These are phyloP conservation scores for Dittrichia graveolens DNA, from an alignment of 129 eudicot genomes.

Conservation along the genomic window DNA sequence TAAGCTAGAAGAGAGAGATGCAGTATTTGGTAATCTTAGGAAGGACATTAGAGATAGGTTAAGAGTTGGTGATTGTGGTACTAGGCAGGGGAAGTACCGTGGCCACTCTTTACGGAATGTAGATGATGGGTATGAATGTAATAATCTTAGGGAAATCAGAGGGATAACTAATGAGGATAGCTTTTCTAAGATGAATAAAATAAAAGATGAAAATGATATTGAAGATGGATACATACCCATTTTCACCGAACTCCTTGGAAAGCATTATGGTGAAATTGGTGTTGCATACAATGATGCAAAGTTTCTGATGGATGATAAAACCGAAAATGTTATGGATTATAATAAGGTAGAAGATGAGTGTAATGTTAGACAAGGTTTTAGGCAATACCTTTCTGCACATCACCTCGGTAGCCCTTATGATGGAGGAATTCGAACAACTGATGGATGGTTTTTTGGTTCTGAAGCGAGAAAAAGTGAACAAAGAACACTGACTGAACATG, in stretches of 20 bases:
- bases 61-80: conserved; percentile 10
- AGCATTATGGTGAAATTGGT: conserved; percentile 27
- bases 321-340: conserved; percentile 26
- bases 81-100: conserved; percentile 19
- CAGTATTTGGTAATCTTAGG: conserved; percentile 34
- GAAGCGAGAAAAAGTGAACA: conserved; percentile 26
- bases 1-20: conserved; percentile 9
- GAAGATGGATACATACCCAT: conserved; percentile 20
- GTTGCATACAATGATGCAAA: conserved; percentile 10
- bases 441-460: conserved; percentile 11
- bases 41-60: conserved; percentile 29
- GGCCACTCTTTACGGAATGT: conserved; percentile 32
- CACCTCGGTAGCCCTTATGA: conserved; percentile 17
- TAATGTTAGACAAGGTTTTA: conserved; percentile 19
- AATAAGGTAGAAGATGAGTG: conserved; percentile 31
- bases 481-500: conserved; percentile 3
- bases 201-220: conserved; percentile 4
- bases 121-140: conserved; percentile 9
- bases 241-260: conserved; percentile 21
- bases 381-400: conserved; percentile 10
- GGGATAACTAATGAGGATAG: conserved; percentile 29
- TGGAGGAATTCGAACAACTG: conserved; percentile 22
- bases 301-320: conserved; percentile 17
- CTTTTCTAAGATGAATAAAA: conserved; percentile 17
- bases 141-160: conserved; percentile 9